Percentiles rank a stretch among this genome's conserved stretches.
Evolutionary conservation across 192 early-diverging fungal species (phyloP).

Genomic region (Kappamyces sp.): DNA sequence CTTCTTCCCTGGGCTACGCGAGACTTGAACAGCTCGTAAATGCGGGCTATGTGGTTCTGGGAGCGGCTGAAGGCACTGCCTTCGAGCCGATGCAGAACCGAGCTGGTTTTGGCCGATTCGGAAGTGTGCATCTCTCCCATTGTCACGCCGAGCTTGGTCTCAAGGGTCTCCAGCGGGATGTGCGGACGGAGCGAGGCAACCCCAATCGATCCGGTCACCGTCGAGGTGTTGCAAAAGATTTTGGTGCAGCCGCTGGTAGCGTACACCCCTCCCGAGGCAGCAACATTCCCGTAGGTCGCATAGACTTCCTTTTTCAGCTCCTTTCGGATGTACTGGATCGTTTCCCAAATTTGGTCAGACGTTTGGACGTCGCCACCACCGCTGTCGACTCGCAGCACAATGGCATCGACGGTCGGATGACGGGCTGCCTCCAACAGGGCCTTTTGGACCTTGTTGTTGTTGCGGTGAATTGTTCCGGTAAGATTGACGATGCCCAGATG

Average conservation of each 20-base stretch:
- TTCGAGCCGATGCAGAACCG: slow-evolving; percentile 42
- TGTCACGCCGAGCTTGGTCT: slow-evolving; percentile 47
- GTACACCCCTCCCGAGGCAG: slow-evolving; percentile 34
- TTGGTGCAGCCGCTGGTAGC: slow-evolving; percentile 45
- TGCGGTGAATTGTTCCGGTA: too few relatives aligned
- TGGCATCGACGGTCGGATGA: slow-evolving; percentile 46
- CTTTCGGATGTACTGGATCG: slow-evolving; percentile 47
- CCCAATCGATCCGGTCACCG: slow-evolving; percentile 70
- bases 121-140: slow-evolving; percentile 51
- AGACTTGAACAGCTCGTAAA: slow-evolving; percentile 51
- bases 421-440: slow-evolving; percentile 49
- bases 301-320: slow-evolving; percentile 58
- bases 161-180: slow-evolving; percentile 51
- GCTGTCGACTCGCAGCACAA: slow-evolving; percentile 67
- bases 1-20: slow-evolving; percentile 56
- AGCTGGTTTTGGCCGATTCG: slow-evolving; percentile 40
- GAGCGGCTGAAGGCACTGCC: slow-evolving; percentile 43
- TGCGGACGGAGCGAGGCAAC: slow-evolving; percentile 54
- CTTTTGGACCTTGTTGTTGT: slow-evolving; percentile 28
- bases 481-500: slow-evolving; percentile 31
- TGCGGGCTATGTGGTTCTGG: slow-evolving; percentile 35
- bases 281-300: slow-evolving; percentile 55
- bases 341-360: slow-evolving; percentile 61
- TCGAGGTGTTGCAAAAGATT: slow-evolving; percentile 59
- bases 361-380: slow-evolving; percentile 64